Evolutionary conservation across 2,329 filamentous ascomycete genomes (phyloP).

Genomic region (Gnomoniopsis sp.): DNA sequence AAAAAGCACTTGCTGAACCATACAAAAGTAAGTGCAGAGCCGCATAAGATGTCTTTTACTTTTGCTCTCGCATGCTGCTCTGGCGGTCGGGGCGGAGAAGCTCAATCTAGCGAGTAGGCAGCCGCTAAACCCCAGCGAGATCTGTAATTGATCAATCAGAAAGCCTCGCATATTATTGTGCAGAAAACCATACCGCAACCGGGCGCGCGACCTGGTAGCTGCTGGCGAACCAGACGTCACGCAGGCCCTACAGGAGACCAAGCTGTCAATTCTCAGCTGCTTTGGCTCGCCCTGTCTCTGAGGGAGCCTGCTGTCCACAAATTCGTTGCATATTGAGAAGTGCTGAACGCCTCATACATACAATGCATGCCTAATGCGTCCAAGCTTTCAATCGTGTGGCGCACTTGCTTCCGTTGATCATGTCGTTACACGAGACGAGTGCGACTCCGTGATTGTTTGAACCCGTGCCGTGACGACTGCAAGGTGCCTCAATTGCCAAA

Average conservation of each 20-base stretch:
- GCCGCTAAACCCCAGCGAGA: constrained; percentile 2
- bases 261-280: constrained; percentile 10
- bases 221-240: constrained; percentile 11
- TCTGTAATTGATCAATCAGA: constrained; percentile 16
- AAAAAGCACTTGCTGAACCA: constrained; percentile 1
- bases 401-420: background rate
- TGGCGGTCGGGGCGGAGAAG: background rate
- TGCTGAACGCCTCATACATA: background rate
- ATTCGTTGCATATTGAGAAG: background rate
- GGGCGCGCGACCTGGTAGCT: background rate
- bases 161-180: constrained; percentile 6
- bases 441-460: background rate
- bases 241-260: constrained; percentile 3
- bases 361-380: constrained; percentile 8
- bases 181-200: constrained; percentile 5
- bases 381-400: background rate
- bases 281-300: constrained; percentile 12
- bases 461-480: background rate
- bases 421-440: background rate
- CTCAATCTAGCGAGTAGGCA: constrained; percentile 1
- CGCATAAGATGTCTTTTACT: constrained; percentile 7
- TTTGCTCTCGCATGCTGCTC: background rate
- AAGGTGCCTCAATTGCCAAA: constrained; percentile 5
- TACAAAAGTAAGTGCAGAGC: constrained; percentile 7
- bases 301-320: constrained; percentile 7